Evolutionary conservation across 225 moss, liverwort and hornwort genomes (phyloP).

Genomic region (Thuidium tamariscinum): DNA sequence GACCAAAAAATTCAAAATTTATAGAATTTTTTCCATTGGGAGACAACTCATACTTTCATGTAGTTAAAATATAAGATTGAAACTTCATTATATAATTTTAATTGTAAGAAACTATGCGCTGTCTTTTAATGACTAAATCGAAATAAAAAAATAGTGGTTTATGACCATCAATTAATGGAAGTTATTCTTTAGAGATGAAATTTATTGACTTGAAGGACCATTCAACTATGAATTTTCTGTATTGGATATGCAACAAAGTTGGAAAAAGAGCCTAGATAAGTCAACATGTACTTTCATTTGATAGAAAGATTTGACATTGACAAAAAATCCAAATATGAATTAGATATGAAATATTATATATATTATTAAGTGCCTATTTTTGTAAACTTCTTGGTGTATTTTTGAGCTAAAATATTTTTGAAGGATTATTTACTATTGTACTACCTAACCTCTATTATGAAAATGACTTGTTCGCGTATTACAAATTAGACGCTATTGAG

Average conservation of each 20-base stretch:
- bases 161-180: background rate
- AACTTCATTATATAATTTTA: background rate
- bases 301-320: background rate
- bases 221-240: background rate
- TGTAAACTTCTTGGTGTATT: rapidly evolving
- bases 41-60: background rate
- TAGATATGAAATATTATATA: background rate
- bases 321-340: background rate
- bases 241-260: background rate
- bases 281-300: background rate
- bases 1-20: too few relatives aligned
- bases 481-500: background rate
- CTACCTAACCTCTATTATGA: rapidly evolving
- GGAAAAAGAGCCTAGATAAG: background rate
- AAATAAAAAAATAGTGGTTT: background rate
- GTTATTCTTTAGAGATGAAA: background rate
- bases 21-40: background rate
- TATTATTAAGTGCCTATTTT: background rate
- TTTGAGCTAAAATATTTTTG: background rate
- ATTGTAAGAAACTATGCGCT: too few relatives aligned
- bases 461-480: rapidly evolving
- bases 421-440: background rate
- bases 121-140: too few relatives aligned
- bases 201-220: background rate
- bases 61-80: background rate